Evolutionary conservation across 345 rosid species (phyloP), one percentile per base, ranked within the genome.

Genomic region (Viola odorata): DNA sequence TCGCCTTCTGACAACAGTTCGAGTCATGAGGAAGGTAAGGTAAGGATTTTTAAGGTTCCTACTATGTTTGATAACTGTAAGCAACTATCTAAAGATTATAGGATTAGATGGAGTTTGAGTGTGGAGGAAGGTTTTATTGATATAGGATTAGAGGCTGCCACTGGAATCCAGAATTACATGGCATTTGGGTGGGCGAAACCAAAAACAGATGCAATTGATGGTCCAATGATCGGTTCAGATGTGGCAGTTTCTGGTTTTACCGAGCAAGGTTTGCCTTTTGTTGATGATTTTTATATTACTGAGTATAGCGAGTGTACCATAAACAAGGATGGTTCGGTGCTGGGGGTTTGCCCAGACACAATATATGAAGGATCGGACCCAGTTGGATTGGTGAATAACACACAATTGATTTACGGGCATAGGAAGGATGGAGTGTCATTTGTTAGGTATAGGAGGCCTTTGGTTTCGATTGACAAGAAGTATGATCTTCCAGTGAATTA

Each of bases 131-230:
- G 73, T 65, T 80, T 64, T 58, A 80, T 90, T 5, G 95, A 90
- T 50, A 82, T 94, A 51, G 99, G 96, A 49, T 65, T 94, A 56
- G 97, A 94, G 73, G 99, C 96, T 5, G 81, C 81, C 3, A 78
- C 76, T 4, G 74, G 80, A 14, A 69, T 64, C 11, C 79, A 77
- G 73, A 84, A 83, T 66, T 94, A 94, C 71, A 83, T 94, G 97
- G 96, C 96, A 0, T 94, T 94, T 41, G 99, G 97, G 53, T 94
- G 96, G 97, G 95, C 97, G 0, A 70, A 75, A 51, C 90, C 86
- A 8, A 74, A 75, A 8, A 52, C 83, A 15, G 67, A 75, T 2
- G 62, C 73, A 0, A 23, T 23, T 23, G 32, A 23, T 23, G 88
- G 76, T 45, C 63, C 80, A 40, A 94, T 90, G 97, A 49, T 79